Evolutionary conservation across 768 basidiomycete genomes (phyloP).

Genomic region (Termitomyces sp.): DNA sequence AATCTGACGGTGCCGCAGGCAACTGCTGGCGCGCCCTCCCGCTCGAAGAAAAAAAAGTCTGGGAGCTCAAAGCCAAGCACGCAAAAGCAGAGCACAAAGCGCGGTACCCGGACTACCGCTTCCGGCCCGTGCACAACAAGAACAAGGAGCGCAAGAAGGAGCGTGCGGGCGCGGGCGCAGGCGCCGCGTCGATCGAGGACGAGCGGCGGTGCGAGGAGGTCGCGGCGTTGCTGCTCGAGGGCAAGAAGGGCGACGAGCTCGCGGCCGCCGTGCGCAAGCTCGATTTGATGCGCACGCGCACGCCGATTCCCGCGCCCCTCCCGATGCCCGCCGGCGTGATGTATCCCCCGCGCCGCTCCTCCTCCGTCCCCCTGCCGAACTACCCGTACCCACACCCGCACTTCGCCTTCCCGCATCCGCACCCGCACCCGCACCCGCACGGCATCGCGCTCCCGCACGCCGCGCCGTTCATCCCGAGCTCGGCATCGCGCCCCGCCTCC

Average conservation of each 20-base stretch:
- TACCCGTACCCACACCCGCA: constrained; percentile 24
- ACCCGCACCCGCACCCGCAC: no score
- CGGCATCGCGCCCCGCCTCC: no score
- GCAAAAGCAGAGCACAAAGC: constrained; percentile 72
- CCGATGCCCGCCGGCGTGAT: no score
- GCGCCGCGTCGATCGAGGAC: no score
- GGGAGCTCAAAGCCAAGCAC: constrained; percentile 70
- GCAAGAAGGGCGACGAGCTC: constrained; percentile 69
- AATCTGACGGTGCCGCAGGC: no score
- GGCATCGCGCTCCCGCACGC: no score
- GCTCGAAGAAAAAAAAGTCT: constrained; percentile 64
- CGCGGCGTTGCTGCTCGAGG: constrained; percentile 59
- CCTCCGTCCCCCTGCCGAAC: constrained; percentile 60
- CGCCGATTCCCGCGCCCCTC: constrained; percentile 8
- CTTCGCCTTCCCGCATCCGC: no score
- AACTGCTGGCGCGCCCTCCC: constrained; percentile 75
- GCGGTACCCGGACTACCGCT: constrained; percentile 64
- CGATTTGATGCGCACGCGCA: constrained; percentile 30
- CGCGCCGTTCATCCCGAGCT: no score
- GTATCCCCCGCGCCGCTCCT: constrained; percentile 54
- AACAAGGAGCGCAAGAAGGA: constrained; percentile 39
- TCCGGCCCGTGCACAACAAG: constrained; percentile 53
- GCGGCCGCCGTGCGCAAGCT: constrained; percentile 56
- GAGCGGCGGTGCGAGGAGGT: constrained; percentile 68
- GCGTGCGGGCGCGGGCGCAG: no score